These are phyloP conservation scores for Carex pumila DNA, from an alignment of 176 grass and related monocot genomes.

Conservation along the genomic window DNA sequence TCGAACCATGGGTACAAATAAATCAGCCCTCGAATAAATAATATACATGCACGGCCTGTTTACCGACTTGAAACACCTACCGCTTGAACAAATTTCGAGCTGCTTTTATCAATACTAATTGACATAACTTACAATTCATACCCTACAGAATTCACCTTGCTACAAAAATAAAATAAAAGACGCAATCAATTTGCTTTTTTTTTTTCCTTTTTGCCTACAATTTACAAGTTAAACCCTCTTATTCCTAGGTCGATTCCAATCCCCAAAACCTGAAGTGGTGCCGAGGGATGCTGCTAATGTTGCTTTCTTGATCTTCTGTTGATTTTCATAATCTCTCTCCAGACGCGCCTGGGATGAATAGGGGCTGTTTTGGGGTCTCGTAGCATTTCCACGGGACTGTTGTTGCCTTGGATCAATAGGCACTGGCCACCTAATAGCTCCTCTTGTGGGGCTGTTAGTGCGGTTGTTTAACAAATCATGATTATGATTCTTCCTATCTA, in stretches of 20 bases:
- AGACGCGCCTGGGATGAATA: slow-evolving; percentile 42
- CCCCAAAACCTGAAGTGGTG: slow-evolving; percentile 28
- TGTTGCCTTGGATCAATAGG: slow-evolving; percentile 44
- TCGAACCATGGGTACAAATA: background rate
- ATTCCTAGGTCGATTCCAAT: slow-evolving; percentile 85
- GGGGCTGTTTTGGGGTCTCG: slow-evolving; percentile 30
- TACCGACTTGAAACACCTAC: background rate
- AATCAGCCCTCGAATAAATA: slow-evolving; percentile 2
- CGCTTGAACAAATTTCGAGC: background rate
- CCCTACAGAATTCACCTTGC: background rate
- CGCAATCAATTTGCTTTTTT: slow-evolving; percentile 7
- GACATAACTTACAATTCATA: slow-evolving; percentile 18
- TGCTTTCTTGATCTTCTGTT: slow-evolving; percentile 88
- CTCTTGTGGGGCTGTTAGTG: slow-evolving; percentile 51
- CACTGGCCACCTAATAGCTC: slow-evolving; percentile 52
- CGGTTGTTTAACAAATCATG: slow-evolving; percentile 44
- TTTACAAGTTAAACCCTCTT: slow-evolving; percentile 76
- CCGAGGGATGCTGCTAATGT: slow-evolving; percentile 59
- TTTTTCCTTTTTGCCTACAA: slow-evolving; percentile 22
- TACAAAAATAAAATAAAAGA: slow-evolving; percentile 20
- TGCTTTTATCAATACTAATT: slow-evolving; percentile 15
- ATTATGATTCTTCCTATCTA: slow-evolving; percentile 48
- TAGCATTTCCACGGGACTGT: slow-evolving; percentile 42
- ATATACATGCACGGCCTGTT: slow-evolving; percentile 5
- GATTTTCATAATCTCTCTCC: slow-evolving; percentile 70